Base-by-base conservation (phyloP, 345 rosid species). In the Punica granatum region DNA sequence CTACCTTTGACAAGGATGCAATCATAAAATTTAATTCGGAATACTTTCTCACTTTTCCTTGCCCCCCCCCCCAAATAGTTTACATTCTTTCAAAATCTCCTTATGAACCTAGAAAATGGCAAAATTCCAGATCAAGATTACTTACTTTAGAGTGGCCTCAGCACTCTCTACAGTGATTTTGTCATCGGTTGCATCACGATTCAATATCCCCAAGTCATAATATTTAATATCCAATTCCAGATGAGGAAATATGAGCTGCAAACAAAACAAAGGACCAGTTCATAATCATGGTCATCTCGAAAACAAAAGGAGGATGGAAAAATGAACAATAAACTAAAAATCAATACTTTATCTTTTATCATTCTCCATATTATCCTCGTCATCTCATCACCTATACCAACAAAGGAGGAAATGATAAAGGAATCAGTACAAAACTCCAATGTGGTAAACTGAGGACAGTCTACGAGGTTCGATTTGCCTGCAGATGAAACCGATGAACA, bases 141-240 rank as follows among this genome's bases (percentile, higher is more conserved):
- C 86, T 81, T 77, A 91, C 97, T 86, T 81, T 31, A 94, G 89
- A 75, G 97, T 72, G 26, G 99, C 96, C 74, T 84, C 83, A 10
- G 99, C 97, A 72, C 96, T 88, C 79, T 94, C 90, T 56, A 82
- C 73, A 0, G 99, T 91, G 66, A 94, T 92, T 63, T 76, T 79
- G 79, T 94, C 97, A 43, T 85, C 92, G 5, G 96, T 91, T 26
- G 92, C 92, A 72, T 94, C 96, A 0, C 97, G 97, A 73, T 91
- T 94, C 70, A 88, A 67, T 76, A 94, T 70, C 41, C 99, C 99
- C 82, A 94, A 75, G 76, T 94, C 97, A 54, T 82, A 94, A 75
- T 94, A 94, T 78, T 89, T 89, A 30, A 91, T 80, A 48, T 94
- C 99, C 88, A 94, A 75, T 72, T 86, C 96, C 60, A 94, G 56